Evolutionary conservation across 768 basidiomycete species (phyloP).

Genomic region (Russula vinacea): DNA sequence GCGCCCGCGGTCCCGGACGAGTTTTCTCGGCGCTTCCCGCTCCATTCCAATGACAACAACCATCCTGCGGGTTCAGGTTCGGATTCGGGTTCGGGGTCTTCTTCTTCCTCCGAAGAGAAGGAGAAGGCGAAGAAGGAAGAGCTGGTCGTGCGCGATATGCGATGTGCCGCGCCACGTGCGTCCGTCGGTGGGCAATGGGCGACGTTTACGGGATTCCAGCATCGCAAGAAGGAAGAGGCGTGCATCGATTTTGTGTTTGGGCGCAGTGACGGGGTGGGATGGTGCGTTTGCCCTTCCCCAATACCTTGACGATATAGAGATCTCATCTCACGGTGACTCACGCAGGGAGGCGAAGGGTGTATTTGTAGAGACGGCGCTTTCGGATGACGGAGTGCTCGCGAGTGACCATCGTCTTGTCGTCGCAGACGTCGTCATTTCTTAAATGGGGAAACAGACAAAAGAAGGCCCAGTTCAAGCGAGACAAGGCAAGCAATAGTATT

Average conservation of each 20-base stretch:
- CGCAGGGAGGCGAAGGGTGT: slow-evolving; percentile 11
- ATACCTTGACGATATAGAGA: not conserved
- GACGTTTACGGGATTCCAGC: slow-evolving; percentile 51
- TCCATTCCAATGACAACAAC: slow-evolving; percentile 29
- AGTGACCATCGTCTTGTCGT: slow-evolving; percentile 60
- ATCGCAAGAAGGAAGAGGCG: slow-evolving; percentile 40
- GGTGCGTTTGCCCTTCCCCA: slow-evolving; percentile 36
- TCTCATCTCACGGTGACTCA: not conserved
- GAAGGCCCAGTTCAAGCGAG: not conserved
- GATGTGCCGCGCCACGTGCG: slow-evolving; percentile 42
- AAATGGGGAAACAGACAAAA: not conserved
- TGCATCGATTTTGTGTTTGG: slow-evolving; percentile 56
- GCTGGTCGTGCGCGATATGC: slow-evolving; percentile 44
- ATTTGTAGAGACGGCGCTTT: slow-evolving; percentile 1
- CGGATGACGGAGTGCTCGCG: slow-evolving; percentile 44
- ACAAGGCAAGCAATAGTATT: not conserved
- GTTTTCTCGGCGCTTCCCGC: slow-evolving; percentile 44
- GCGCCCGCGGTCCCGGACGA: slow-evolving; percentile 44
- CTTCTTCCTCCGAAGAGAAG: not conserved
- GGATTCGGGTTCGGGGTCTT: not conserved
- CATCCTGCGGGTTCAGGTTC: not conserved
- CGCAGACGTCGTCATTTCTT: slow-evolving; percentile 37
- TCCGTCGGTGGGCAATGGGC: slow-evolving; percentile 47
- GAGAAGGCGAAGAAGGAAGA: not conserved
- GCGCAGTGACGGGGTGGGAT: slow-evolving; percentile 42